Evolutionary conservation across 768 basidiomycete genomes (phyloP), one percentile per base, ranked within the genome.

Genomic region (Sporobolomyces roseus): DNA sequence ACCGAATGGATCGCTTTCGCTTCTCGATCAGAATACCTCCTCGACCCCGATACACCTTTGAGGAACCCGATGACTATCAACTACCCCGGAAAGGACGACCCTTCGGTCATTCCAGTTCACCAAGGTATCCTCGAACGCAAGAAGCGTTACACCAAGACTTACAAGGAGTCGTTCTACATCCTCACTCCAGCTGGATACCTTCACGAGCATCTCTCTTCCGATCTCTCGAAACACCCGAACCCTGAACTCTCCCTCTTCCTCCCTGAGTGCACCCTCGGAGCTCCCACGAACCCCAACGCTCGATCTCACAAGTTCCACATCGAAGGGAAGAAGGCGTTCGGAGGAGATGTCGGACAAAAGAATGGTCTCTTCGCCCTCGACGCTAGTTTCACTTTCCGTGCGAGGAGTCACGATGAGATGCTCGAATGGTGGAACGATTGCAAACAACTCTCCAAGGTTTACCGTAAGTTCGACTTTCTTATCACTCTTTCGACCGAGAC

Each of bases 401-500:
- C 89, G 52, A 81, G 94, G 67, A 88, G 87, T 66, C 85, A 89
- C 72, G 94, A 98, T 71, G 94, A 97, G 74, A 92, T 97, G 91
- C 91, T 97, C 91, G 96, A 99, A 80, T 96, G 96, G 91, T 99
- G 96, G 96, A 98, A 98, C 77, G 96, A 98, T 77, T 83, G 93
- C 46, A 77, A 77, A 72, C 76, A 77, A 69, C 70, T 77, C 41
- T 66, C 63, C 62, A 77, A 77, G 71, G 76, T 77, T 43, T 77
- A 77, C 72, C 72, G 73, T 74, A 49, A 45, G 73, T 66, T 27
- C 16, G 32, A 17, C 36, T 30, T 30, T 54, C 13, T 27, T 45
- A 32, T 16, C 17, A 9, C n/a, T 29, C 23, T 12, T 13, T 41
- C 9, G 38, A 9, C 17, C 17, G 9, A 41, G 38, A 41, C 38